phyloP scores from a whole-genome alignment of 2,329 filamentous ascomycete genomes.

The Cordyceps sp. region DNA sequence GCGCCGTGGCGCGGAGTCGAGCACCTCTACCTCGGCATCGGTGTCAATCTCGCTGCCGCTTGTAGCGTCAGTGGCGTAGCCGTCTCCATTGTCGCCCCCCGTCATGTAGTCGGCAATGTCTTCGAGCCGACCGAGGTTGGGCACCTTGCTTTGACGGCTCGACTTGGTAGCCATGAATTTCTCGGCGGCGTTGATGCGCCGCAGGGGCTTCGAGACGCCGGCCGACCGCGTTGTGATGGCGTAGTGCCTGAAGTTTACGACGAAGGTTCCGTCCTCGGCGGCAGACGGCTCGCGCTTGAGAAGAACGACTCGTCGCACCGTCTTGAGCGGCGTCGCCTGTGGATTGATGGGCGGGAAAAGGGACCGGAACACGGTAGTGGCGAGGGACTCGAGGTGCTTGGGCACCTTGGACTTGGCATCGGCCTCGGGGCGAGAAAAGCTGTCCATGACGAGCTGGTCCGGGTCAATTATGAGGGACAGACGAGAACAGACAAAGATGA shows the following conservation, averaged over 20 bases:
- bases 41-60: conserved; percentile 89
- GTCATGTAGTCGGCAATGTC: conserved; percentile 94
- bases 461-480: no score
- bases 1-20: conserved; percentile 44
- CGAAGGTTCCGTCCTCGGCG: conserved; percentile 52
- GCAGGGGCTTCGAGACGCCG: conserved; percentile 68
- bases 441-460: conserved; percentile 97
- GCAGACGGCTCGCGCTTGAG: conserved; percentile 60
- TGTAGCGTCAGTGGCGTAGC: conserved; percentile 72
- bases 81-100: conserved; percentile 54
- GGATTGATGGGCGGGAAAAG: conserved; percentile 94
- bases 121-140: conserved; percentile 77
- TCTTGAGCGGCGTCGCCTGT: conserved; percentile 71
- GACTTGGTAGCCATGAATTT: conserved; percentile 48
- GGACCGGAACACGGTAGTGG: conserved; percentile 89
- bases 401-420: conserved; percentile 57
- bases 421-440: conserved; percentile 55
- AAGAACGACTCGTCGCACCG: conserved; percentile 82
- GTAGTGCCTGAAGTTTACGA: conserved; percentile 82
- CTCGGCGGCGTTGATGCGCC: conserved; percentile 72
- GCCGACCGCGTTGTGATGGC: conserved; percentile 83
- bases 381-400: conserved; percentile 82
- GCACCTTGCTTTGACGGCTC: conserved; percentile 52
- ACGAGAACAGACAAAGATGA: background rate
- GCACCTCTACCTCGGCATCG: conserved; percentile 86